Evolutionary conservation across 306 rosid genomes (phyloP).

Genomic region (Casuarina glauca): DNA sequence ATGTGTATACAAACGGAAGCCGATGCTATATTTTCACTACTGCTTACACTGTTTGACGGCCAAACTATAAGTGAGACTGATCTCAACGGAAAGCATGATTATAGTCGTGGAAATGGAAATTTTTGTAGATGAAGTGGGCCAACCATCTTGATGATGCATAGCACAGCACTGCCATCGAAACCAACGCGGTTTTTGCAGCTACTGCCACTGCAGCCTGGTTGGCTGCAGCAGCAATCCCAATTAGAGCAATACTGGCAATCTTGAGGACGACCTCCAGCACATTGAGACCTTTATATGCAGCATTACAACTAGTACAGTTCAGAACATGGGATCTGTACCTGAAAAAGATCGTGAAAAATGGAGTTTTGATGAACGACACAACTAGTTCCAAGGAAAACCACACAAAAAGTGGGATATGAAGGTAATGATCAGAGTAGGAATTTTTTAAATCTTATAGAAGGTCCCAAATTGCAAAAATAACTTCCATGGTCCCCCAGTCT

Average conservation of each 20-base stretch:
- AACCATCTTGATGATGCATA: conserved; percentile 73
- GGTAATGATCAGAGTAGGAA: background rate
- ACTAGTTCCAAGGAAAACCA: background rate
- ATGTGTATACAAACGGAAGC: background rate
- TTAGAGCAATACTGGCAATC: conserved; percentile 52
- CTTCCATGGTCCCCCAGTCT: background rate
- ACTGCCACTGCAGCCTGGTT: conserved; percentile 46
- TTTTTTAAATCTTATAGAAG: conserved; percentile 1
- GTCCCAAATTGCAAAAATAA: too few relatives aligned
- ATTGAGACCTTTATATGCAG: conserved; percentile 69
- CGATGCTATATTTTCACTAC: background rate
- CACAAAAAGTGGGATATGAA: background rate
- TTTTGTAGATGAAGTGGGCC: conserved; percentile 73
- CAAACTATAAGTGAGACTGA: background rate
- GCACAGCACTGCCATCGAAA: conserved; percentile 53
- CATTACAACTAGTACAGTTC: conserved; percentile 77
- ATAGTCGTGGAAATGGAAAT: conserved; percentile 79
- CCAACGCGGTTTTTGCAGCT: conserved; percentile 47
- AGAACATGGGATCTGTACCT: conserved; percentile 89
- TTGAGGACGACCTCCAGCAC: conserved; percentile 62
- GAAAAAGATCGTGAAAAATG: conserved; percentile 8
- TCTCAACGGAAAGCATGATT: conserved; percentile 65
- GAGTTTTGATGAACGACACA: background rate
- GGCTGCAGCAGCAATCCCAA: conserved; percentile 70
- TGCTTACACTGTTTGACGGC: background rate